Conservation (phyloP, 768 basidiomycete species). For the Kwoniella newhampshirensis region DNA sequence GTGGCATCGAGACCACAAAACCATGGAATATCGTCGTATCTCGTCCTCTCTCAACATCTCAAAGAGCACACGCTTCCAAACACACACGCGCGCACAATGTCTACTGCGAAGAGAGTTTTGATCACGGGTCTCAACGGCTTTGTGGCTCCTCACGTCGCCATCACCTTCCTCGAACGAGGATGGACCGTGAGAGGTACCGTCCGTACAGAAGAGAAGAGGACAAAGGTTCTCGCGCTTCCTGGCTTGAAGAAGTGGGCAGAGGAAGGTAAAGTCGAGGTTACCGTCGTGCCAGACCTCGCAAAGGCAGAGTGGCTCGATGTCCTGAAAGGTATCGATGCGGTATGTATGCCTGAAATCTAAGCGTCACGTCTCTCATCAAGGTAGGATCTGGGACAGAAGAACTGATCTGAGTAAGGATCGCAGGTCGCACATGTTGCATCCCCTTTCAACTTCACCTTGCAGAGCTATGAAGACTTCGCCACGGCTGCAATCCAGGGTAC, state of each 20-base stretch:
- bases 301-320: conserved; percentile 39
- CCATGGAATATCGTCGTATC: no score
- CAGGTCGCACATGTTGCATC: conserved; percentile 35
- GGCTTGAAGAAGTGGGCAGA: conserved; percentile 25
- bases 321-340: conserved; percentile 36
- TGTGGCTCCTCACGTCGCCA: conserved; percentile 40
- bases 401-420: not conserved
- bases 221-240: conserved; percentile 22
- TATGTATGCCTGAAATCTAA: conserved; percentile 9
- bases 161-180: conserved; percentile 38
- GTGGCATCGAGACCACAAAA: no score
- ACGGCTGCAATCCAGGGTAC: conserved; percentile 42
- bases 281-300: conserved; percentile 41
- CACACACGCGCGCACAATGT: conserved; percentile 17
- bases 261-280: conserved; percentile 28
- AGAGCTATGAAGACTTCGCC: conserved; percentile 31
- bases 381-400: not conserved
- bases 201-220: conserved; percentile 31
- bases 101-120: conserved; percentile 29
- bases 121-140: conserved; percentile 48
- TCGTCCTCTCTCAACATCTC: no score
- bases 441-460: conserved; percentile 34
- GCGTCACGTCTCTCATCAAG: not conserved
- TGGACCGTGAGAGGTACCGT: conserved; percentile 49
- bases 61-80: no score